Evolutionary conservation across 2,329 filamentous ascomycete genomes (phyloP).

Genomic region (Gyromitra esculenta): DNA sequence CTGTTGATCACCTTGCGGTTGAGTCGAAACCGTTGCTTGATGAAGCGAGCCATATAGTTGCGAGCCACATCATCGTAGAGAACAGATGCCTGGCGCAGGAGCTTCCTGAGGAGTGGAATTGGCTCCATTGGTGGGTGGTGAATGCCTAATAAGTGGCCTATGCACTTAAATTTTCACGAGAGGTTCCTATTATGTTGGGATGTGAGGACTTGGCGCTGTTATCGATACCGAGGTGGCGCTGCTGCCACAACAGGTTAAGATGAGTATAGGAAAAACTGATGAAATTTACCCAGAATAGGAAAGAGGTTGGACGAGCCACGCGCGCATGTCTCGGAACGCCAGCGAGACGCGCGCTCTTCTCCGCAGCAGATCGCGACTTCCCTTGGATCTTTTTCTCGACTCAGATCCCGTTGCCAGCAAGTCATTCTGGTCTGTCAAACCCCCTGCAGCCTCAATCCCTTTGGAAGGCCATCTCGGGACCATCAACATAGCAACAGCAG

Average conservation of each 20-base stretch:
- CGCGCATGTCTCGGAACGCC: constrained; percentile 53
- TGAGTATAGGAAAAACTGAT: not conserved
- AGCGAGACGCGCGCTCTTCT: constrained; percentile 52
- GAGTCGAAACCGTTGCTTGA: constrained; percentile 53
- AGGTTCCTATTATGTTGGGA: constrained; percentile 32
- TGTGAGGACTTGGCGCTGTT: constrained; percentile 41
- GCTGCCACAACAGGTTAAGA: constrained; percentile 7
- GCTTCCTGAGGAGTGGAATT: constrained; percentile 49
- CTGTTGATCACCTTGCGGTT: constrained; percentile 25
- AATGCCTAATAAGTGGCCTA: not conserved
- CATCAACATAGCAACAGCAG: constrained; percentile 39
- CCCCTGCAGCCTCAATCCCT: constrained; percentile 48
- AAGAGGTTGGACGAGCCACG: constrained; percentile 45
- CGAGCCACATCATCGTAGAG: constrained; percentile 57
- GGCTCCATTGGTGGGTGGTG: constrained; percentile 58
- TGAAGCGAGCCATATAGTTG: constrained; percentile 50
- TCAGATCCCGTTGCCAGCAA: constrained; percentile 51
- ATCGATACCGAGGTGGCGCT: constrained; percentile 33
- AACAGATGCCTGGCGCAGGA: constrained; percentile 55
- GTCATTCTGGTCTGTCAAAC: constrained; percentile 33
- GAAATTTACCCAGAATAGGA: constrained; percentile 21
- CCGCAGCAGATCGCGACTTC: constrained; percentile 53
- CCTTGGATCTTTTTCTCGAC: constrained; percentile 50
- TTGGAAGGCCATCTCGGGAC: constrained; percentile 29
- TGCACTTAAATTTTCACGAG: not conserved